Evolutionary conservation across 139 green algal genomes (phyloP).

Genomic region (Chloropicon primus): DNA sequence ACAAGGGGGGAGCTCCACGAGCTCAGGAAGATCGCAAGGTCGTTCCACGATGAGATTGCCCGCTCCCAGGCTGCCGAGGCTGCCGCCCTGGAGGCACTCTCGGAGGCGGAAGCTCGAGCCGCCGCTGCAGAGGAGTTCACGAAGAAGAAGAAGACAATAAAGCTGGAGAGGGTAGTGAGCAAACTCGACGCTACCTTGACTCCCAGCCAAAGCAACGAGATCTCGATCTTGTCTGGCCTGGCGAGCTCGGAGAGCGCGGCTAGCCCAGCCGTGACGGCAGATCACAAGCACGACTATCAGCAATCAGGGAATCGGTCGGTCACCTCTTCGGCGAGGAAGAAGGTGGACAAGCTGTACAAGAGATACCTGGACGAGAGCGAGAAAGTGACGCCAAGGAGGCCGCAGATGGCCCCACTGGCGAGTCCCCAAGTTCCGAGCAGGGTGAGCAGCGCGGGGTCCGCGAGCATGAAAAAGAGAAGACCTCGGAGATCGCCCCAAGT

Average conservation of each 20-base stretch:
- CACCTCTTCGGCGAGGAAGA: not conserved
- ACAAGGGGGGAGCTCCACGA: not conserved
- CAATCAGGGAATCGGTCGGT: not conserved
- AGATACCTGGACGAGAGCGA: not conserved
- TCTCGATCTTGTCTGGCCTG: not conserved
- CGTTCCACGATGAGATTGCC: not conserved
- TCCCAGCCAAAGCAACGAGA: not conserved
- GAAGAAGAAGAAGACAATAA: not conserved
- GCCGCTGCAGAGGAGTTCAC: no score
- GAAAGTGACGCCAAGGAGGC: not conserved
- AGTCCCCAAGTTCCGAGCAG: not conserved
- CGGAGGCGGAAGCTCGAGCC: not conserved
- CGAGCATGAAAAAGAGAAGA: not conserved
- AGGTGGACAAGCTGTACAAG: not conserved
- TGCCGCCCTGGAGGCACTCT: not conserved
- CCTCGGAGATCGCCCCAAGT: not conserved
- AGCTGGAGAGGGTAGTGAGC: not conserved
- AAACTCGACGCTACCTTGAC: not conserved
- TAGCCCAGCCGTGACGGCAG: not conserved
- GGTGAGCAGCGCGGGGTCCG: not conserved
- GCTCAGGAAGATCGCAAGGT: not conserved
- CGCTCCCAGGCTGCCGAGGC: not conserved
- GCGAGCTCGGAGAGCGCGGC: not conserved
- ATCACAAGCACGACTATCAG: not conserved
- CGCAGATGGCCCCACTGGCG: not conserved